phyloP scores from a whole-genome alignment of 768 basidiomycete genomes.

The Cubamyces sp. region DNA sequence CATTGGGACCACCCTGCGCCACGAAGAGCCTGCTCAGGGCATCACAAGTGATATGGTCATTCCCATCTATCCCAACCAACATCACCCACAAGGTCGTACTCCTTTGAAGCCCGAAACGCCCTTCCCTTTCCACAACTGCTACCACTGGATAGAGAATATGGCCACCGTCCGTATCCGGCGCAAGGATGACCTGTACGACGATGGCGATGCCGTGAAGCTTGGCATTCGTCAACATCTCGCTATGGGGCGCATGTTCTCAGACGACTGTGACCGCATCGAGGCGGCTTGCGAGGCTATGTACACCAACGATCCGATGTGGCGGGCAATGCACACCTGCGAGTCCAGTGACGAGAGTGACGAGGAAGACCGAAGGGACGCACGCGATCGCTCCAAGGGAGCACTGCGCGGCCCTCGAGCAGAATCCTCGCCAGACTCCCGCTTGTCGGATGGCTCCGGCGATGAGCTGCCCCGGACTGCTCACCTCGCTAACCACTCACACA shows the following conservation, averaged over 20 bases:
- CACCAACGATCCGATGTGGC: background rate
- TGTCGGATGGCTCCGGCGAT: background rate
- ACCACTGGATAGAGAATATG: slow-evolving; percentile 7
- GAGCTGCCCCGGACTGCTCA: too few species aligned
- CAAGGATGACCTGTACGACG: background rate
- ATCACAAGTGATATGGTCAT: slow-evolving; percentile 16
- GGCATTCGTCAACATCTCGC: background rate
- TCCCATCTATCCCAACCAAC: slow-evolving; percentile 6
- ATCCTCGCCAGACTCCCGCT: background rate
- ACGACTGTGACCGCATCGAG: background rate
- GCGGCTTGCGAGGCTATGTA: background rate
- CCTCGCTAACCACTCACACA: background rate
- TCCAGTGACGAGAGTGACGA: background rate
- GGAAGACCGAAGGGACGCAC: background rate
- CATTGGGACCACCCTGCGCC: slow-evolving; percentile 1
- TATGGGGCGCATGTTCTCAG: background rate
- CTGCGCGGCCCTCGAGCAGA: background rate
- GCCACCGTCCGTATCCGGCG: slow-evolving; percentile 3
- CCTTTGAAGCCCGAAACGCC: background rate
- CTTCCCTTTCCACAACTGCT: slow-evolving; percentile 15
- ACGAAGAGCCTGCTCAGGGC: background rate
- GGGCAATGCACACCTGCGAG: background rate
- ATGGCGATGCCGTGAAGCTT: background rate
- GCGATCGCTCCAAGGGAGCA: background rate
- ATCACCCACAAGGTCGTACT: background rate